phyloP scores from a whole-genome alignment of 768 basidiomycete species.

The Boletus sp. region DNA sequence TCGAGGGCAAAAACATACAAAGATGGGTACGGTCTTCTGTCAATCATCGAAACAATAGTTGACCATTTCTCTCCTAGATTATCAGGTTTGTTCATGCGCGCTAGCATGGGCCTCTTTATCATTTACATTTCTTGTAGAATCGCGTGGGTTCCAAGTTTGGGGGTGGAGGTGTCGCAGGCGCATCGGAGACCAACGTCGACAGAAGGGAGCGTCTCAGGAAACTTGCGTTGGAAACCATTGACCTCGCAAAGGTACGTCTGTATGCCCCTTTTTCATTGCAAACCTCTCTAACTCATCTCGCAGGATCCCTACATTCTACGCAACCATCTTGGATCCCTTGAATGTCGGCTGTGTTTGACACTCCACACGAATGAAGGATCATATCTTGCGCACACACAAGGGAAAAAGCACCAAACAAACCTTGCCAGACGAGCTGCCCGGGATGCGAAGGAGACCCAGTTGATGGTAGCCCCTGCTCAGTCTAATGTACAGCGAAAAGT shows the following conservation, averaged over 20 bases:
- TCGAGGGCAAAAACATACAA: not conserved
- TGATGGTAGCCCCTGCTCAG: slow-evolving; percentile 85
- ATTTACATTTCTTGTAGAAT: slow-evolving; percentile 53
- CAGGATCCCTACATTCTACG: slow-evolving; percentile 98
- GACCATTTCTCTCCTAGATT: slow-evolving; percentile 45
- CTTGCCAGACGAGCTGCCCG: slow-evolving; percentile 95
- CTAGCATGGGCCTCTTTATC: not conserved
- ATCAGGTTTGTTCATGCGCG: slow-evolving; percentile 49
- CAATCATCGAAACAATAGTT: not conserved
- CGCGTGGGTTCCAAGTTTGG: slow-evolving; percentile 96
- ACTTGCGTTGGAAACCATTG: slow-evolving; percentile 95
- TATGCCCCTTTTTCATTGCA: not conserved
- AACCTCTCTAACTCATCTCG: slow-evolving; percentile 10
- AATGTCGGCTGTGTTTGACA: slow-evolving; percentile 96
- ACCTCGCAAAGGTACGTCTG: slow-evolving; percentile 85
- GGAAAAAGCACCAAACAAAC: slow-evolving; percentile 99
- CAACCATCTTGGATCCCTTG: slow-evolving; percentile 96
- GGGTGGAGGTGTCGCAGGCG: slow-evolving; percentile 93
- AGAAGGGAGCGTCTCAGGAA: slow-evolving; percentile 91
- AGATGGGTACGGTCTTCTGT: slow-evolving; percentile 32
- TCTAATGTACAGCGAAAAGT: slow-evolving; percentile 84
- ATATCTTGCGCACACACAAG: slow-evolving; percentile 98
- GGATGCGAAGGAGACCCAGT: slow-evolving; percentile 90
- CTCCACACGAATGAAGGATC: slow-evolving; percentile 99
- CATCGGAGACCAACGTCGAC: slow-evolving; percentile 94